Percentiles rank a stretch among this genome's conserved stretches.
Conservation (phyloP, 225 moss, liverwort and hornwort species). For the Ulota crispa region DNA sequence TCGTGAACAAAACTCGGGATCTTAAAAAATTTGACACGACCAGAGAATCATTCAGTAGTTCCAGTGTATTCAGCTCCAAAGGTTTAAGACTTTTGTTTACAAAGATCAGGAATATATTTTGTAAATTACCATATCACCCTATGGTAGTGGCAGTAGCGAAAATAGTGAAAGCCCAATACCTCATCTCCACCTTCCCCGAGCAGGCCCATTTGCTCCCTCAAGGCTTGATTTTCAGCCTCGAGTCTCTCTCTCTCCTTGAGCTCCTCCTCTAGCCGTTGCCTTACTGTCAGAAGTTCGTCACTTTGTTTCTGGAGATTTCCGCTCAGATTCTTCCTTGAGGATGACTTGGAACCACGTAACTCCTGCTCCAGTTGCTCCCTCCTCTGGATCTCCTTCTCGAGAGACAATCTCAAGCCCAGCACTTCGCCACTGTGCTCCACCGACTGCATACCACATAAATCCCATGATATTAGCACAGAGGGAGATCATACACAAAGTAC, state of each 20-base stretch:
- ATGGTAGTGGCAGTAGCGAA: background rate
- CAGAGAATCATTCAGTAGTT: background rate
- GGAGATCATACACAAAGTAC: background rate
- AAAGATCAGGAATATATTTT: background rate
- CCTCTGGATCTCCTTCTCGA: constrained; percentile 52
- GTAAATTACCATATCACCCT: background rate
- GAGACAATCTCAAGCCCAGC: constrained; percentile 41
- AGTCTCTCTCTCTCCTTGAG: constrained; percentile 50
- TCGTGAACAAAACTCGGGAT: background rate
- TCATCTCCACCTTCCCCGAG: constrained; percentile 74
- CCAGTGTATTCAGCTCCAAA: background rate
- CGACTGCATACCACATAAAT: constrained; percentile 29
- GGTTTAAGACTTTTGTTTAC: background rate
- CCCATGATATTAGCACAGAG: constrained; percentile 10
- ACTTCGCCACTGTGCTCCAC: constrained; percentile 41
- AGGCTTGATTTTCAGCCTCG: constrained; percentile 54
- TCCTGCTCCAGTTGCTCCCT: constrained; percentile 60
- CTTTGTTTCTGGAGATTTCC: constrained; percentile 60
- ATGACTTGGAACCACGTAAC: constrained; percentile 31
- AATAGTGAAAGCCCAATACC: constrained; percentile 30
- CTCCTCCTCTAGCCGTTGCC: constrained; percentile 63
- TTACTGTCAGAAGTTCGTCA: constrained; percentile 57
- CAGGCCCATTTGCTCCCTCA: constrained; percentile 67
- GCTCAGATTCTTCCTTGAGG: constrained; percentile 46
- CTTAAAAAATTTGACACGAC: background rate